Base-by-base conservation (phyloP, 257 asterid species). In the Ilex aquifolium region DNA sequence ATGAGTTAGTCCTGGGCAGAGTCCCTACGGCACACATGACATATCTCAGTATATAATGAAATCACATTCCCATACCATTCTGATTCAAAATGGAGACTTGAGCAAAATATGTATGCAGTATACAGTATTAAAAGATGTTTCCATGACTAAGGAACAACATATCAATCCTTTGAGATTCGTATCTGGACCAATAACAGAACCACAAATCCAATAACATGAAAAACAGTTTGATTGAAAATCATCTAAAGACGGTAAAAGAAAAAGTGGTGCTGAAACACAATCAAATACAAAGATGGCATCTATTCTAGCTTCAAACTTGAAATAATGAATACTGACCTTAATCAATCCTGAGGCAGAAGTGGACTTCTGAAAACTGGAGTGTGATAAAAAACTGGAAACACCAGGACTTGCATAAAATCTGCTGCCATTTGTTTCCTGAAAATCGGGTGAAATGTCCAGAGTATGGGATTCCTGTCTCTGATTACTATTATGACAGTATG, bases 1-100 rank as follows among this genome's bases (percentile, higher is more conserved):
- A 48, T 89, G 83, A 42, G 91, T 87, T 62, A 85, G 81, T 56
- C 95, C 95, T 1, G 93, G 95, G 74, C 98, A 92, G 77, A 80
- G 81, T 55, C 99, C 99, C 99, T 92, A 75, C 27, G 59, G 68
- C 64, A 59, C 67, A 79, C 17, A 44, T 62, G 64, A 29, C 8
- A 53, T 17, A 31, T 65, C 52, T 66, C 52, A 64, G 57, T 36
- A 74, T 29, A 31, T 54, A 27, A 51, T 44, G 21, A 73, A 21
- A 58, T 15, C 32, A 27, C 39, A 30, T 55, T 32, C 5, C 42
- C 42, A 36, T 36, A 36, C 42, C 8, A 21, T 21, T 21, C 27
- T 21, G 27, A 21, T 21, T 21, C 27, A 21, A 21, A 21, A 21
- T 21, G 27, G 27, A 21, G 17, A 49, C 5, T 11, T 49, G 14